These are phyloP conservation scores for Malus fusca DNA, from an alignment of 306 rosid genomes.

Conservation along the genomic window DNA sequence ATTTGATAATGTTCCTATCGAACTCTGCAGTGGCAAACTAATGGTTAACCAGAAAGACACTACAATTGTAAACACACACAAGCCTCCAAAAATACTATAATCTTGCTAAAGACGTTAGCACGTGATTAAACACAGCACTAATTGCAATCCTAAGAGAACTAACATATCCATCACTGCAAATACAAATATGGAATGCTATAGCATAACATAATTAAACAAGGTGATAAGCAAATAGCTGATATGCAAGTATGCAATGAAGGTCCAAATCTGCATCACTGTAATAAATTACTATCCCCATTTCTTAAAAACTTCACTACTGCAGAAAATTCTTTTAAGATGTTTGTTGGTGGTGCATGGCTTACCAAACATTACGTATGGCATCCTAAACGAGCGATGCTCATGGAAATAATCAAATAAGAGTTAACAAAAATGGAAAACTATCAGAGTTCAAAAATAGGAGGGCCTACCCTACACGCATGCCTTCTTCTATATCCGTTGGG, in stretches of 20 bases:
- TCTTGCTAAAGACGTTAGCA: not conserved
- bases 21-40: constrained; percentile 50
- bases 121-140: not conserved
- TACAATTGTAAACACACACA: not conserved
- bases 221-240: not conserved
- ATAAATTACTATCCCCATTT: not conserved
- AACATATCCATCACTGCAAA: not conserved
- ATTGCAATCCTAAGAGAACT: not conserved
- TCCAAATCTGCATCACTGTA: not conserved
- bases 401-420: not conserved
- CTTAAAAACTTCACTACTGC: not conserved
- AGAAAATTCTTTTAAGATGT: too few species aligned
- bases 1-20: constrained; percentile 89
- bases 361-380: not conserved
- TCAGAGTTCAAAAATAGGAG: not conserved
- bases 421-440: not conserved
- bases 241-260: not conserved
- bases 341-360: not conserved
- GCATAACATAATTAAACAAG: not conserved
- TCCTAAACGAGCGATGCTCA: not conserved
- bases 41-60: constrained; percentile 6
- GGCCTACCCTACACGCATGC: constrained; percentile 99
- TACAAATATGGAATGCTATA: not conserved
- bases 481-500: constrained; percentile 98
- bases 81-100: not conserved